A percentile compares a stretch with the other conserved stretches of the same genome.
These are phyloP conservation scores for Isatis lusitanica DNA, from an alignment of 441 rosid species.

Conservation along the genomic window DNA sequence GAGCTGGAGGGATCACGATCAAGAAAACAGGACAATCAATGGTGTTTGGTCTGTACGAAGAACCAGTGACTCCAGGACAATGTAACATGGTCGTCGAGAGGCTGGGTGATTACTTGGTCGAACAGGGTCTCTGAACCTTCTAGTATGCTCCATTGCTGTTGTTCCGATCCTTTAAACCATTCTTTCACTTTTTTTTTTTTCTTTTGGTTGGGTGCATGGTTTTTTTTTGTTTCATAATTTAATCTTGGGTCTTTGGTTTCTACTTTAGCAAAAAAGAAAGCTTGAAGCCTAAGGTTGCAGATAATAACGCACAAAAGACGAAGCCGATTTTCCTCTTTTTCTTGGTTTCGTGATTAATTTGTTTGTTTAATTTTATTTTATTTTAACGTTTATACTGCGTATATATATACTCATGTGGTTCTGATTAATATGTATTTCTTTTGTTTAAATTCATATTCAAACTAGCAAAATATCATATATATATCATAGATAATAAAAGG, in stretches of 20 bases:
- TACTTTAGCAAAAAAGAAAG: conserved; percentile 11
- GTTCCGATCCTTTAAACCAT: not conserved
- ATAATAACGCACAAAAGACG: conserved; percentile 19
- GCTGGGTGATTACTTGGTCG: conserved; percentile 66
- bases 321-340: not conserved
- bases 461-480: not conserved
- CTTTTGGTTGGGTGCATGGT: not conserved
- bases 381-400: not conserved
- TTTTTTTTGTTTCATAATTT: not conserved
- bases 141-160: not conserved
- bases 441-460: not conserved
- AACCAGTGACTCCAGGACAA: conserved; percentile 66
- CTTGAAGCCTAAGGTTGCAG: conserved; percentile 15
- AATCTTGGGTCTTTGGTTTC: conserved; percentile 6
- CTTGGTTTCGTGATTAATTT: conserved; percentile 16
- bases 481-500: too few relatives aligned
- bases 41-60: conserved; percentile 59
- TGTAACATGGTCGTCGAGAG: conserved; percentile 74
- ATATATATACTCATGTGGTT: not conserved
- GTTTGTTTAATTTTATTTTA: not conserved
- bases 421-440: not conserved
- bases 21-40: conserved; percentile 61
- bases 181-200: not conserved
- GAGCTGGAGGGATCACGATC: conserved; percentile 56
- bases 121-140: conserved; percentile 51